These are phyloP conservation scores for Aspergillus unguis DNA, from an alignment of 2,329 filamentous ascomycete genomes.

Conservation along the genomic window DNA sequence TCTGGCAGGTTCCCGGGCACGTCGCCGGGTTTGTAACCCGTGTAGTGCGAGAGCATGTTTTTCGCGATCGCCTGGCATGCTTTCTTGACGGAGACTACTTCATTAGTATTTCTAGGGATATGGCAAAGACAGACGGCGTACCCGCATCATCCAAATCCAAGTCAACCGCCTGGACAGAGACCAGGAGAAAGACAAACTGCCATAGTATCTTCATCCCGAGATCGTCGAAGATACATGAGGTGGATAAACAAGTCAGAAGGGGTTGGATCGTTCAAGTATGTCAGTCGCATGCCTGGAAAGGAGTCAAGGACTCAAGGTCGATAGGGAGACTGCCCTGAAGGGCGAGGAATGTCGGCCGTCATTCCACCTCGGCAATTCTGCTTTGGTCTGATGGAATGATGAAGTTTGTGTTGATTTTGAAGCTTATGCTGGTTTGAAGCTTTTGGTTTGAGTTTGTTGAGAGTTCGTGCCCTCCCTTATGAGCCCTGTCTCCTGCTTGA, in stretches of 20 bases:
- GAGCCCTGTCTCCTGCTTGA: no score
- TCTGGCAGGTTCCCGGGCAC: constrained; percentile 50
- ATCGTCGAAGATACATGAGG: not conserved
- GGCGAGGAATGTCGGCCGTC: no score
- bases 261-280: not conserved
- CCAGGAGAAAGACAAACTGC: constrained; percentile 11
- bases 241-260: not conserved
- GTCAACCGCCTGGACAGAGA: constrained; percentile 16
- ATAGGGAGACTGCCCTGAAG: no score
- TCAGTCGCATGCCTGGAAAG: no score
- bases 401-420: no score
- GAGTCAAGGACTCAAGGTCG: no score
- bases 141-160: constrained; percentile 16
- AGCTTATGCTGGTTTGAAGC: no score
- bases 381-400: no score
- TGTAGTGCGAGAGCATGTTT: constrained; percentile 54
- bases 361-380: no score
- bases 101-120: not conserved
- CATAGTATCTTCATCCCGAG: constrained; percentile 18
- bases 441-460: no score
- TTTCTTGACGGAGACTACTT: constrained; percentile 46
- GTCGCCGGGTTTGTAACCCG: constrained; percentile 46
- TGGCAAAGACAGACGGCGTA: not conserved
- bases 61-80: constrained; percentile 45
- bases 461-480: no score